phyloP scores from a whole-genome alignment of 352 stramenopile genomes.

The Phytophthora vignae region DNA sequence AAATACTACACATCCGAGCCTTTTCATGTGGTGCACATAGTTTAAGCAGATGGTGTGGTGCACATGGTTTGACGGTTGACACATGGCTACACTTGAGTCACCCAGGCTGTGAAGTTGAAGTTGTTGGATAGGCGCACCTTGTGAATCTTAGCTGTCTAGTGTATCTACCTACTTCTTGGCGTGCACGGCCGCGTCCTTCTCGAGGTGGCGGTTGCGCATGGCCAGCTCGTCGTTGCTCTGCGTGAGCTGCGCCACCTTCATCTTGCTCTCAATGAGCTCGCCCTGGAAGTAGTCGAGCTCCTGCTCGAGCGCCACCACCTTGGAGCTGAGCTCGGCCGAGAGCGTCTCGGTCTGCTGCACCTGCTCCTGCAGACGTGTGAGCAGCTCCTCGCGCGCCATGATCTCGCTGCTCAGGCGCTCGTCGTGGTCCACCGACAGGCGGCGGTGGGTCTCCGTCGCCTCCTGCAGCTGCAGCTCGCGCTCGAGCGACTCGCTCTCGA shows the following conservation, averaged over 20 bases:
- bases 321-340: conserved; percentile 43
- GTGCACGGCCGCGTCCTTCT: conserved; percentile 48
- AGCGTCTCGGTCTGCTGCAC: conserved; percentile 41
- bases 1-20: background rate
- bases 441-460: conserved; percentile 53
- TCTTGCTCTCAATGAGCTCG: conserved; percentile 87
- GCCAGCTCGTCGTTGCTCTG: conserved; percentile 78
- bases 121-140: conserved; percentile 5
- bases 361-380: conserved; percentile 50
- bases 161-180: conserved; percentile 36
- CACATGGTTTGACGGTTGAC: background rate
- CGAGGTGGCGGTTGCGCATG: conserved; percentile 66
- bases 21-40: conserved; percentile 11
- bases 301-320: conserved; percentile 62
- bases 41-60: background rate
- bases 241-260: conserved; percentile 79
- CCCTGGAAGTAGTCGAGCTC: conserved; percentile 88
- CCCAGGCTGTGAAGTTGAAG: conserved; percentile 18
- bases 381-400: conserved; percentile 66
- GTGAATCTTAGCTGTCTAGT: background rate
- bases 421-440: conserved; percentile 49
- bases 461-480: conserved; percentile 52
- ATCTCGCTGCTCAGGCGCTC: conserved; percentile 50
- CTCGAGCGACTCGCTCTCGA: conserved; percentile 60
- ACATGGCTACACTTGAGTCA: conserved; percentile 30